Evolutionary conservation across 192 early-diverging fungal species (phyloP), one percentile per base, ranked within the genome.

Genomic region (Coemansia sp.): DNA sequence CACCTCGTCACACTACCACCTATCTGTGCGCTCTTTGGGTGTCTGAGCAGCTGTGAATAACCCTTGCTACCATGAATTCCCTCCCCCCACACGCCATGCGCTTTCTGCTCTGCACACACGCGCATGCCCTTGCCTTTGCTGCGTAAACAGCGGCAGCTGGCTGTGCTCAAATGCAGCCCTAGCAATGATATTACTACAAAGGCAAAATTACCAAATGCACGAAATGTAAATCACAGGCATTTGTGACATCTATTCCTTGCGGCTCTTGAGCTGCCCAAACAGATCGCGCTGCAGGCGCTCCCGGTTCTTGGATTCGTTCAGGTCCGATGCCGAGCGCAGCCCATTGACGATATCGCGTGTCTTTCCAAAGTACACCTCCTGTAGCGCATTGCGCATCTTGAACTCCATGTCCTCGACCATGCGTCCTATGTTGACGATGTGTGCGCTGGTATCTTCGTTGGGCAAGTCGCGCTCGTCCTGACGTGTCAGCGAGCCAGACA

Each of bases 381-480:
- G 89, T 58, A 99, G 71, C 29, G 88, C 70, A 65, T 94, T 93
- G 52, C 97, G 90, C 93, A 98, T 94, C 79, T 97, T 97, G 58
- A 89, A 77, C 76, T 99, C 97, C 93, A 96, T 96, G 46, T 98
- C 97, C 74, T 99, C 97, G 8, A 99, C 89, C 86, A 99, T 91
- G 14, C 90, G 85, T 0, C 97, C 97, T 56, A 99, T 90, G 73
- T 99, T 99, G 40, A 83, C 87, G 56, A 99, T 86, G 56, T 99
- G 97, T 42, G 89, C 83, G 39, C 59, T 65, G 41, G 87, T 84
- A 36, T 97, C 97, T 11, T 69, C 68, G 0, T 90, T 71, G 9
- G 87, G 85, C 58, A 80, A 80, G 61, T 97, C 95, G 53, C 89
- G 86, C 70, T 96, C 95, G 34, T 87, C 83, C 83, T 97, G 94